phyloP scores from a whole-genome alignment of 495 filamentous ascomycete species.

The Terfezia boudieri region DNA sequence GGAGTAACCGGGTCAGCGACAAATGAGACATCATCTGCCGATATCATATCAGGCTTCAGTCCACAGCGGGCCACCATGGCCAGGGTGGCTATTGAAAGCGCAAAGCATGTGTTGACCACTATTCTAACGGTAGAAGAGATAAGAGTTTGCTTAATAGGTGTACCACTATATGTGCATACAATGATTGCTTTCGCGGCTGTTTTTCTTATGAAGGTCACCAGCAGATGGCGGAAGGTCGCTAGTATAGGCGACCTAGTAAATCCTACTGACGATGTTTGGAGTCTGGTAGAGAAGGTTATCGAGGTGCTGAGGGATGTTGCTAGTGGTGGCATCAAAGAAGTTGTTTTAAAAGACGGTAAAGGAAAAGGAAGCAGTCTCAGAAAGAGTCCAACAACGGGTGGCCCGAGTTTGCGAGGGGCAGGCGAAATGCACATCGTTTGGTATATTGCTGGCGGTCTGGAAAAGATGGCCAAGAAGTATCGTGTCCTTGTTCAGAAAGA shows the following conservation, averaged over 20 bases:
- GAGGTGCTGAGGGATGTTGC: slow-evolving; percentile 26
- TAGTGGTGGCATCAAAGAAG: not conserved
- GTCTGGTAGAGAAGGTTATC: slow-evolving; percentile 28
- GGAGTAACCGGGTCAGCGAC: slow-evolving; percentile 29
- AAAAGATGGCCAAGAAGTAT: slow-evolving; percentile 23
- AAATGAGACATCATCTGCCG: slow-evolving; percentile 12
- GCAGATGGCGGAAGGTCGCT: slow-evolving; percentile 25
- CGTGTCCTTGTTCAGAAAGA: not conserved
- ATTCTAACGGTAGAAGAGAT: slow-evolving; percentile 35
- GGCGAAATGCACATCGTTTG: slow-evolving; percentile 32
- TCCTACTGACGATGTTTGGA: slow-evolving; percentile 25
- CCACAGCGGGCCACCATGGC: slow-evolving; percentile 32
- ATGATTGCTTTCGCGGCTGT: slow-evolving; percentile 39
- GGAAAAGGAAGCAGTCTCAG: not conserved
- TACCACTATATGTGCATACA: slow-evolving; percentile 28
- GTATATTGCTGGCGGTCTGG: slow-evolving; percentile 30
- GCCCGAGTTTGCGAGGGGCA: slow-evolving; percentile 20
- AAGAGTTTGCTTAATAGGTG: slow-evolving; percentile 24
- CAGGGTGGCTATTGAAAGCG: slow-evolving; percentile 34
- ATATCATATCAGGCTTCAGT: slow-evolving; percentile 19
- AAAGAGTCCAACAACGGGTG: not conserved
- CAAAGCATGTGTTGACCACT: slow-evolving; percentile 32
- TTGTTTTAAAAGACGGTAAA: not conserved
- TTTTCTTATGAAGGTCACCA: slow-evolving; percentile 33
- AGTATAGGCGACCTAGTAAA: slow-evolving; percentile 25